phyloP scores from a whole-genome alignment of 257 asterid genomes.

The Nicotiana benthamiana region DNA sequence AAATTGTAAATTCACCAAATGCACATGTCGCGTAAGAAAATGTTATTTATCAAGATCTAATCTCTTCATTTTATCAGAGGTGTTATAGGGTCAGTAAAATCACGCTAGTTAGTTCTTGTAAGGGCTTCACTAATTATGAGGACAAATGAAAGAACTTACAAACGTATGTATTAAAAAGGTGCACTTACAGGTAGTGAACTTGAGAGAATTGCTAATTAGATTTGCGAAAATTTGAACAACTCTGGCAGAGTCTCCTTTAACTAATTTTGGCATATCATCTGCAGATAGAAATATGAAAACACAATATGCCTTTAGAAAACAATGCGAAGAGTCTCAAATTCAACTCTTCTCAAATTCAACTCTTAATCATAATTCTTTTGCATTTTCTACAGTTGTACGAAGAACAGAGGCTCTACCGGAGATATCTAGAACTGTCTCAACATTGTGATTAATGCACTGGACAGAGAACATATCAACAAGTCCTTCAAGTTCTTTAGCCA shows the following conservation, averaged over 20 bases:
- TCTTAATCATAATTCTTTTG: not conserved
- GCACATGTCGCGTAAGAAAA: not conserved
- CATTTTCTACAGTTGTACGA: not conserved
- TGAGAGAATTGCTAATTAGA: conserved; percentile 77
- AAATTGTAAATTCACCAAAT: conserved; percentile 9
- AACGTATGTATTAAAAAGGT: not conserved
- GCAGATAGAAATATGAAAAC: conserved; percentile 15
- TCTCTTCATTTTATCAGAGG: not conserved
- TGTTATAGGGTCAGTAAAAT: not conserved
- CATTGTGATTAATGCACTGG: conserved; percentile 81
- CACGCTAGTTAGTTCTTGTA: not conserved
- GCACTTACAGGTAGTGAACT: conserved; percentile 75
- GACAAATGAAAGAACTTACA: not conserved
- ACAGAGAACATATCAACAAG: conserved; percentile 87
- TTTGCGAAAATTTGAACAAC: conserved; percentile 83
- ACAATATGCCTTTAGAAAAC: conserved; percentile 1
- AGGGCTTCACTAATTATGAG: not conserved
- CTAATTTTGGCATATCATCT: conserved; percentile 91
- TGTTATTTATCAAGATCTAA: not conserved
- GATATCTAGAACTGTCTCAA: conserved; percentile 80
- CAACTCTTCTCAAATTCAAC: conserved; percentile 1
- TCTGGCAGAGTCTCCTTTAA: conserved; percentile 86
- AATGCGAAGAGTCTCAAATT: not conserved
- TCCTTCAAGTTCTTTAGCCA: conserved; percentile 93
- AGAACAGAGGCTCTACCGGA: conserved; percentile 40